Evolutionary conservation across 2,329 filamentous ascomycete species (phyloP).

Genomic region (Apiospora phragmitis): DNA sequence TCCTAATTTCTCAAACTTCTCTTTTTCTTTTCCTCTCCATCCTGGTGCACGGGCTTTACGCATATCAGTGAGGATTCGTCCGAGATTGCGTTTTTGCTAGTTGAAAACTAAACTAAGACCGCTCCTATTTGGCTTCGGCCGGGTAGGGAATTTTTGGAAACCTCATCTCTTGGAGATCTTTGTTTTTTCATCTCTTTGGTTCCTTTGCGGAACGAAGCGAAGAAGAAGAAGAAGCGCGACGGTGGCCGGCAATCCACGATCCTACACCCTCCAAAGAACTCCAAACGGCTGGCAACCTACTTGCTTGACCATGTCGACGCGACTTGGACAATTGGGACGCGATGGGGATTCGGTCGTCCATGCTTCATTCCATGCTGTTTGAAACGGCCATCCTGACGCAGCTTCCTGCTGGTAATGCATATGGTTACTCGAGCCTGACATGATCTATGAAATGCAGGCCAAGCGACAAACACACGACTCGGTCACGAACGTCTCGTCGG

Average conservation of each 20-base stretch:
- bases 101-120: constrained; percentile 85
- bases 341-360: not conserved
- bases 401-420: rapidly evolving
- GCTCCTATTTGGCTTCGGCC: constrained; percentile 69
- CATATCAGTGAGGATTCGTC: constrained; percentile 85
- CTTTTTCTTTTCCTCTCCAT: constrained; percentile 50
- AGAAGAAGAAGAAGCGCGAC: constrained; percentile 55
- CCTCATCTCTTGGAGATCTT: constrained; percentile 35
- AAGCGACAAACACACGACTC: not conserved
- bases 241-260: not conserved
- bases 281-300: no score
- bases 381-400: not conserved
- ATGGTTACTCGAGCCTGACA: not conserved
- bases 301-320: not conserved
- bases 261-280: not conserved
- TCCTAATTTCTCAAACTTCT: not conserved
- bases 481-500: not conserved
- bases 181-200: constrained; percentile 53
- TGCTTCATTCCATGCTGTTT: not conserved
- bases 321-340: not conserved
- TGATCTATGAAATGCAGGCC: not conserved
- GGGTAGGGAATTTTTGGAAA: constrained; percentile 80
- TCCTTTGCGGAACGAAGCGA: constrained; percentile 46
- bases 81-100: constrained; percentile 87
- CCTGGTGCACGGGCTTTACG: constrained; percentile 76